Evolutionary conservation across 2,329 filamentous ascomycete species (phyloP).

Genomic region (Penicillium sp.): DNA sequence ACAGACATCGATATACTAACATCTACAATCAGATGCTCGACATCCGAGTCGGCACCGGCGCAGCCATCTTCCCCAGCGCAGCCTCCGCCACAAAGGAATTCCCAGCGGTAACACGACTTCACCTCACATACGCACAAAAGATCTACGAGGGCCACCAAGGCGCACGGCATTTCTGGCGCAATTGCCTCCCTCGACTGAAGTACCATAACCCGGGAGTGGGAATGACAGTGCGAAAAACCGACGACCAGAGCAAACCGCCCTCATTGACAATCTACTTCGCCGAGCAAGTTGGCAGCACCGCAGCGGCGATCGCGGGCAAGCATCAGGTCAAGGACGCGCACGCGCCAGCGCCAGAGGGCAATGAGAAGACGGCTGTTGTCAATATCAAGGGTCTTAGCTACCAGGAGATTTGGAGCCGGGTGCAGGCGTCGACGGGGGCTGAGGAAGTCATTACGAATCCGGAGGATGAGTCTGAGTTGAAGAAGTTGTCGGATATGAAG

Average conservation of each 20-base stretch:
- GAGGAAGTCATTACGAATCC: conserved; percentile 30
- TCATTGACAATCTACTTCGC: conserved; percentile 42
- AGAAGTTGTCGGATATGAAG: conserved; percentile 33
- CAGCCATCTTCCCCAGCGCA: conserved; percentile 62
- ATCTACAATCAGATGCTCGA: conserved; percentile 55
- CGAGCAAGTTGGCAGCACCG: conserved; percentile 27
- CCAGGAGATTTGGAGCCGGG: conserved; percentile 41
- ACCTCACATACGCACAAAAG: conserved; percentile 42
- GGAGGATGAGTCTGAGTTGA: conserved; percentile 34
- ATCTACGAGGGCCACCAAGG: conserved; percentile 38
- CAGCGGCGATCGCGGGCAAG: conserved; percentile 20
- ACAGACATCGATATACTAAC: conserved; percentile 7
- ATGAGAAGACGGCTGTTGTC: conserved; percentile 33
- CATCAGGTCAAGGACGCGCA: conserved; percentile 28
- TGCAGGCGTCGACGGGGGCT: conserved; percentile 40
- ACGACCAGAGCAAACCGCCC: conserved; percentile 44
- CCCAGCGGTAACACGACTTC: conserved; percentile 39
- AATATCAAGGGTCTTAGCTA: conserved; percentile 38
- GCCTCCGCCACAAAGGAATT: conserved; percentile 30
- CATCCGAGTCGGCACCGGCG: conserved; percentile 75
- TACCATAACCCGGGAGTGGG: conserved; percentile 84
- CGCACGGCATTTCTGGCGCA: conserved; percentile 78
- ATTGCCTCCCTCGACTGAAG: conserved; percentile 78
- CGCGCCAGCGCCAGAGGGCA: conserved; percentile 29
- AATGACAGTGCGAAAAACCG: conserved; percentile 71